Conservation (phyloP, 2,329 filamentous ascomycete genomes). For the Diaporthe nobilis region DNA sequence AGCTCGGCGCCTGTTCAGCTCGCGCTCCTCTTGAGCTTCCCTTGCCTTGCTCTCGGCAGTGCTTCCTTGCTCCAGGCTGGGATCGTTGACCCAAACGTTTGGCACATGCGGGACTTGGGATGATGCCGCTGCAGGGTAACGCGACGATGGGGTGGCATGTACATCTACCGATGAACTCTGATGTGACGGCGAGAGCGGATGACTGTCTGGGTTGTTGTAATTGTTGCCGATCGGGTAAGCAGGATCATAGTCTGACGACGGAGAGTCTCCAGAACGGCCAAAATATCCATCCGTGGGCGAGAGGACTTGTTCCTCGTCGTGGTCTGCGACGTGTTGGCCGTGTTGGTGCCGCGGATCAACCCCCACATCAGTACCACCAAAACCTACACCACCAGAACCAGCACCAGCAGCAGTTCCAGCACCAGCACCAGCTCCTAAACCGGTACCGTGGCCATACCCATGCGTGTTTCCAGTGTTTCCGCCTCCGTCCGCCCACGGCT, state of each 20-base stretch:
- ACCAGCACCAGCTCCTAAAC: neutral
- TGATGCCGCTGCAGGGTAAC: conserved; percentile 43
- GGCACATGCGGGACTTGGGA: conserved; percentile 61
- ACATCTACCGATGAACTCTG: neutral
- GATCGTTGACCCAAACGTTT: conserved; percentile 64
- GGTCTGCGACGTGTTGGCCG: conserved; percentile 23
- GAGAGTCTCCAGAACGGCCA: conserved; percentile 47
- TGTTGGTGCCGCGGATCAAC: conserved; percentile 4
- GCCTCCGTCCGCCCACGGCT: conserved; percentile 41
- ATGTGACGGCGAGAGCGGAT: conserved; percentile 23
- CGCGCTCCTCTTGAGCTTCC: conserved; percentile 60
- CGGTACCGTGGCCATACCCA: conserved; percentile 18
- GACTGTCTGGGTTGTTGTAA: conserved; percentile 6
- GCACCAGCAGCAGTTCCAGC: neutral
- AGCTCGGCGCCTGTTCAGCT: conserved; percentile 38
- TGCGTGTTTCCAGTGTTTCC: conserved; percentile 34
- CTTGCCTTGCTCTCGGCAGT: conserved; percentile 58
- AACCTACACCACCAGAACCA: neutral
- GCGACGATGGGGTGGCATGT: conserved; percentile 33
- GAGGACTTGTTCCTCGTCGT: conserved; percentile 51
- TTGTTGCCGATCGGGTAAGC: conserved; percentile 45
- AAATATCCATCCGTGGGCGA: conserved; percentile 70
- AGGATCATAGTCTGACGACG: conserved; percentile 27
- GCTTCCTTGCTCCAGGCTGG: conserved; percentile 56
- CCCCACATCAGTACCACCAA: neutral